Evolutionary conservation across 257 asterid genomes (phyloP).

Genomic region (Solanum pinnatisectum): DNA sequence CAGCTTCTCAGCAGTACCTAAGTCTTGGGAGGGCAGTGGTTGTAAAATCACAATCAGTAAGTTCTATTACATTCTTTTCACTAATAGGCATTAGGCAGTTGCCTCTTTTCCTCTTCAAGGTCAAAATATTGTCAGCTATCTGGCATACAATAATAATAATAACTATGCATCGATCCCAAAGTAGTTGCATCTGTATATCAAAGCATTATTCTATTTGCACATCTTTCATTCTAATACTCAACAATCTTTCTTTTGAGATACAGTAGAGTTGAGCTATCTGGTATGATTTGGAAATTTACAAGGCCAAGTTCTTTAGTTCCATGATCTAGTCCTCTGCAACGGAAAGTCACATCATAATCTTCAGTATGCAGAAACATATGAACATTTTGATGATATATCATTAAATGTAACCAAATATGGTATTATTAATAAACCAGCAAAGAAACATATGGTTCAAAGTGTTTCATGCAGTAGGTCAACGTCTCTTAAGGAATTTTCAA

Average conservation of each 20-base stretch:
- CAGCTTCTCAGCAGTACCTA: slow-evolving; percentile 55
- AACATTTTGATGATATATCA: not conserved
- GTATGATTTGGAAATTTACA: slow-evolving; percentile 2
- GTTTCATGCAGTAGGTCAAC: not conserved
- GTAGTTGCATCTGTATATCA: not conserved
- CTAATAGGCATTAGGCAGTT: not conserved
- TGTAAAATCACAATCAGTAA: slow-evolving; percentile 71
- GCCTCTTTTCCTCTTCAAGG: not conserved
- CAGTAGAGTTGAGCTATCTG: not conserved
- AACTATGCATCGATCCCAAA: not conserved
- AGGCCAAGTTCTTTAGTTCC: not conserved
- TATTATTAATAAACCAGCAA: not conserved
- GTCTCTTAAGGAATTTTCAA: not conserved
- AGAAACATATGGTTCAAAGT: not conserved
- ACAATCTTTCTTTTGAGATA: not conserved
- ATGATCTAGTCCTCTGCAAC: not conserved
- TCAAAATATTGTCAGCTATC: not conserved
- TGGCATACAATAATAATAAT: not conserved
- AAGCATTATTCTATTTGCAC: not conserved
- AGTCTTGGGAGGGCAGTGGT: slow-evolving; percentile 81
- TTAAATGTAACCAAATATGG: not conserved
- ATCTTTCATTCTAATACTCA: not conserved
- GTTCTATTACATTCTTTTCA: slow-evolving; percentile 10
- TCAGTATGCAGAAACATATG: not conserved
- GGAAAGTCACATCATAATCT: not conserved